phyloP scores from a whole-genome alignment of 2,329 filamentous ascomycete species.

The Fusarium concolor region DNA sequence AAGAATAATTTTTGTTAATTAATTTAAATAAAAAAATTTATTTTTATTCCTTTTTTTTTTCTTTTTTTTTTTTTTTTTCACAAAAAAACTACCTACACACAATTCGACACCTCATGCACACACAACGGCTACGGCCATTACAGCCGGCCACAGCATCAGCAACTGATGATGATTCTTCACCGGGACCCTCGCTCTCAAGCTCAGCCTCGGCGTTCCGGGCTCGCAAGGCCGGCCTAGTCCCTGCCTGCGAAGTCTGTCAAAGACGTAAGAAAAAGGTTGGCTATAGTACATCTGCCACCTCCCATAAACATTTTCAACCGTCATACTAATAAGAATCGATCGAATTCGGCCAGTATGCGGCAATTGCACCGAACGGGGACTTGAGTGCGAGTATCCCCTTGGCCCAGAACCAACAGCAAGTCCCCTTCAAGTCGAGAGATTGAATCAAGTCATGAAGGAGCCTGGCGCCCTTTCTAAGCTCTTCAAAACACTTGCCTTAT shows the following conservation, averaged over 20 bases:
- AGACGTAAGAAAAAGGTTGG: constrained; percentile 11
- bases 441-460: not conserved
- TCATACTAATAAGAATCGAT: not conserved
- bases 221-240: not conserved
- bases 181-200: no score
- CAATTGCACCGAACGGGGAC: not conserved
- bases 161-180: no score
- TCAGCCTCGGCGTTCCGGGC: no score
- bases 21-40: no score
- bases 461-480: not conserved
- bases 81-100: no score
- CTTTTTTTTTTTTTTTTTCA: no score
- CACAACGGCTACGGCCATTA: no score
- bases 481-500: not conserved
- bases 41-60: no score
- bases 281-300: not conserved
- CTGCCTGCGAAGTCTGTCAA: constrained; percentile 3
- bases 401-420: not conserved
- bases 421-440: not conserved
- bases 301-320: not conserved
- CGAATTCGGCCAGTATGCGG: not conserved
- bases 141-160: no score
- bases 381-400: not conserved
- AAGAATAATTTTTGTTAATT: no score
- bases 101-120: no score